Evolutionary conservation across 1,284 basidiomycete genomes (phyloP), one percentile per base, ranked within the genome.

Genomic region (Pterulicium gracile): DNA sequence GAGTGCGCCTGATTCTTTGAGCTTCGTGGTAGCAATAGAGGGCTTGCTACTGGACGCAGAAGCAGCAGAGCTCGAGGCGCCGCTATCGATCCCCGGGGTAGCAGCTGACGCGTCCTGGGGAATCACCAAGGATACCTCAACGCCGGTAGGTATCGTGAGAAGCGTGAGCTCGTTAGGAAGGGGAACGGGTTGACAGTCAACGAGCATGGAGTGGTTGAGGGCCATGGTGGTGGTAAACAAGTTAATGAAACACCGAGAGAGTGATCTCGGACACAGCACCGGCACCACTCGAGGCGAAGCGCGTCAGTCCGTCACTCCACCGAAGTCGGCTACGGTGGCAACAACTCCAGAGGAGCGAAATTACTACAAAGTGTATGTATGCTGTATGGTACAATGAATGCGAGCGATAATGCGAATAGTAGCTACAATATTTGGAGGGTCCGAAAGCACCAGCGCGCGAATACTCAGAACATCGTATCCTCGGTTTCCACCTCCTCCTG

Each of bases 131-230:
- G 62, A 64, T 42, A 81, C 56, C 47, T 85, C 79, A 18, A 70
- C 81, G 21, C 74, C 78, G 17, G 68, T 63, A 48, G 77, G 70
- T 49, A 83, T 55, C 1, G 67, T 69, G 19, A 72, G 70, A 43
- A 87, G 70, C 0, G 67, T 73, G 54, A 66, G 64, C 61, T 89
- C 85, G 42, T 76, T 60, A 0, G 74, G 77, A 10, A 88, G 65
- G 14, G 82, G 81, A 3, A 86, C 65, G 2, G 81, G 81, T 13
- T 69, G 62, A 45, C 75, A 68, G 39, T 75, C 65, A 3, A 72
- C 63, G 49, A 88, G 68, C 73, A 82, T 84, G 1, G 75, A 70
- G 79, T 81, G 86, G 65, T 88, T 87, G 43, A 88, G 68, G 3
- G 86, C 79, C 86, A 88, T 88, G 50, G 54, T 63, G 47, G 47